phyloP scores from a whole-genome alignment of 1,139 yeast species.

The Geotrichum histeridarum region DNA sequence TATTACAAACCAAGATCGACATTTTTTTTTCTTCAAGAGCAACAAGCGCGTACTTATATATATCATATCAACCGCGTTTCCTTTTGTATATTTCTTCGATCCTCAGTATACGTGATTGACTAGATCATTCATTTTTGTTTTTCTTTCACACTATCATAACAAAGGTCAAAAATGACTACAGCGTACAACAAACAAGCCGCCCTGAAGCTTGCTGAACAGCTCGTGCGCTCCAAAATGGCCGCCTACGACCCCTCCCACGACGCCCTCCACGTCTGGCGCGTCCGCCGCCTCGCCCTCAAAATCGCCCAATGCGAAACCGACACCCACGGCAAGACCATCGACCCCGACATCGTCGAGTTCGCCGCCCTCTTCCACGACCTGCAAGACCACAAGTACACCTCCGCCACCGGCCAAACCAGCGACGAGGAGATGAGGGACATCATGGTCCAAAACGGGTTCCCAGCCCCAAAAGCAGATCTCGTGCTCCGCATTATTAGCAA shows the following conservation, averaged over 20 bases:
- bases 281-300: conserved; percentile 30
- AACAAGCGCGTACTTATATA: not conserved
- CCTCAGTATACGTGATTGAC: not conserved
- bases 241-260: conserved; percentile 36
- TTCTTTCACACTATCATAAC: not conserved
- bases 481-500: conserved; percentile 31
- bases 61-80: no score
- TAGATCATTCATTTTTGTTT: not conserved
- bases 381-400: conserved; percentile 37
- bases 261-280: conserved; percentile 33
- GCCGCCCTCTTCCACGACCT: conserved; percentile 40
- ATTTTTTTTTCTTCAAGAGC: not conserved
- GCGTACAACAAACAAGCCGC: not conserved
- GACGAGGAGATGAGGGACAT: conserved; percentile 21
- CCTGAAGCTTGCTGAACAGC: conserved; percentile 18
- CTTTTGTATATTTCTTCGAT: not conserved
- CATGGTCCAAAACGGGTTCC: conserved; percentile 25
- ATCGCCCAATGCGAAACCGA: conserved; percentile 25
- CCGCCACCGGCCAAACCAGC: conserved; percentile 11
- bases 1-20: not conserved
- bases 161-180: not conserved
- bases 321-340: conserved; percentile 19
- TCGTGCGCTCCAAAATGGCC: conserved; percentile 29
- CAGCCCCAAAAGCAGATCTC: conserved; percentile 21
- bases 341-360: conserved; percentile 34